Base-by-base conservation (phyloP, 2,329 filamentous ascomycete species). In the Cytospora piceae region DNA sequence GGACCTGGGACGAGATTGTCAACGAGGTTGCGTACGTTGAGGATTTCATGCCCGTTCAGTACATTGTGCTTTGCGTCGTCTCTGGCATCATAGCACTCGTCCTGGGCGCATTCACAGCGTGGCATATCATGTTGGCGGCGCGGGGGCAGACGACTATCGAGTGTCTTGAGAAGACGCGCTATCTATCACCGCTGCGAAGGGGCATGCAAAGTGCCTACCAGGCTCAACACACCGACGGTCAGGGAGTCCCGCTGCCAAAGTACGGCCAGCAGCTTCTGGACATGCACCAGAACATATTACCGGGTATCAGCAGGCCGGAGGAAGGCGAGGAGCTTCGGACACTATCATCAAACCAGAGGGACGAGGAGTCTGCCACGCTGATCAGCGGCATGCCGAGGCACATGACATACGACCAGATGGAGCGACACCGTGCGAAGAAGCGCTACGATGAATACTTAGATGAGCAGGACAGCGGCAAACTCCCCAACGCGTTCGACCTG, bases 91-190 rank as follows among this genome's bases (percentile, higher is more conserved):
- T 99, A 68, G 93, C 92, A 0, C 78, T 99, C 11, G 94, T 97
- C 1, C 83, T 99, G 24, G 89, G 89, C 15, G 93, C 92, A 0
- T 99, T 99, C 74, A 97, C 94, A 0, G 85, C 81, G 1, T 99
- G 95, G 94, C 95, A 99, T 81, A 84, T 98, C 64, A 87, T 91
- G 75, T 84, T 99, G 1, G 92, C 92, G 1, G 80, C 85, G 62
- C 85, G 86, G 31, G 93, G 92, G 4, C 89, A 96, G 77, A 99
- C 95, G 0, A 99, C 95, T 3, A 97, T 99, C 66, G 95, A 99
- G 77, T 96, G 91, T 72, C 81, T 99, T 67, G 95, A 99, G 78
- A 97, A 95, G 82, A 98, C 94, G 2, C 87, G 95, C 63, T 99
- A 99, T 77, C 85, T 97, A 9, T 93, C 91, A 12, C 92, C 93